Evolutionary conservation across 1,139 yeast genomes (phyloP), one percentile per base, ranked within the genome.

Genomic region (Spathaspora sp.): DNA sequence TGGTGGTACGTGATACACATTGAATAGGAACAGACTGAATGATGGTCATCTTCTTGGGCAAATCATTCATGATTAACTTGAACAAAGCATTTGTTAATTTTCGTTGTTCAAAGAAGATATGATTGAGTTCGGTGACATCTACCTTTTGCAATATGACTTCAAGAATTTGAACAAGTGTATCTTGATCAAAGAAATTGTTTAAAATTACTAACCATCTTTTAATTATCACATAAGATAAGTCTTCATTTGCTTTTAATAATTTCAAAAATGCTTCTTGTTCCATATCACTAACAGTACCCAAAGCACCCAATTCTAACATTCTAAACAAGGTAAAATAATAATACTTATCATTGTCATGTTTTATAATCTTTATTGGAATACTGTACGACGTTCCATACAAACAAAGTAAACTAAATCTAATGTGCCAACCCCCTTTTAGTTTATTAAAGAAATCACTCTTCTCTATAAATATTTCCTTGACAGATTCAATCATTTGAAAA

Each of bases 171-270:
- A 39, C 17, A 47, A 57, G 37, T 43, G 55, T 43, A 25, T 57
- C 55, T 33, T 57, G 50, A 2, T 61, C 43, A 54, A 76, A 70
- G 43, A 60, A 54, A 2, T 51, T 43, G 44, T 81, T 74, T 4
- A 84, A 51, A 0, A 83, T 47, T 0, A 83, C 73, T 26, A 74
- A 56, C 89, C 89, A 85, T 58, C 89, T 78, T n/a, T 57, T 53
- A 45, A 82, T 68, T 0, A 75, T 49, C 4, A 59, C 51, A 2
- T 52, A 43, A 3, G 74, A 44, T 13, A 68, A 49, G 0, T 46
- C 41, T 0, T 47, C 4, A 36, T 44, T 47, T 41, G 39, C 49
- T 26, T 42, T 39, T 2, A 67, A 49, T 41, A 57, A 64, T 2
- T 57, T 45, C n/a, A 71, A 43, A 46, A 81, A 73, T 0, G 52